Conservation (phyloP, 1,139 yeast genomes). For the Blastobotrys ciferrii region DNA sequence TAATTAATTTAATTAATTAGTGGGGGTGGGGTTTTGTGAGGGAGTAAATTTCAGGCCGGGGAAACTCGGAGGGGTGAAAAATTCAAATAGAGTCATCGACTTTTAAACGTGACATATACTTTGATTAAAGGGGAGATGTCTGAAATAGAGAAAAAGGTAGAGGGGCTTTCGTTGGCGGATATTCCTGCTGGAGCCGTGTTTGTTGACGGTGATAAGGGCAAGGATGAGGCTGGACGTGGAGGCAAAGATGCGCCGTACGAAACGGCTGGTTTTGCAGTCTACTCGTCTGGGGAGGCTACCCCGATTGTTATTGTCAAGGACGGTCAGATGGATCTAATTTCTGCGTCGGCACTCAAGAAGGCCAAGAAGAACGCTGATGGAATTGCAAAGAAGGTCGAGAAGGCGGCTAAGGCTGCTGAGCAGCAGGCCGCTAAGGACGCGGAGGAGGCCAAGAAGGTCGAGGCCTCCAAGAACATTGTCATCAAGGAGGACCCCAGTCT, state of each 20-base stretch:
- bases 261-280: constrained; percentile 82
- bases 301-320: constrained; percentile 62
- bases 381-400: constrained; percentile 82
- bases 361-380: constrained; percentile 97
- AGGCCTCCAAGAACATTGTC: constrained; percentile 67
- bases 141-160: constrained; percentile 12
- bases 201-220: constrained; percentile 72
- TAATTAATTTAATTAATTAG: no score
- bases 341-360: constrained; percentile 92
- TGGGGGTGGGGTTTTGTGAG: no score
- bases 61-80: neutral
- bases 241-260: constrained; percentile 67
- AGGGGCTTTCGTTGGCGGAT: constrained; percentile 8
- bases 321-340: constrained; percentile 67
- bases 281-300: constrained; percentile 48
- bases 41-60: neutral
- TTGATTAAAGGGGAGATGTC: constrained; percentile 1
- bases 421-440: constrained; percentile 59
- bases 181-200: constrained; percentile 40
- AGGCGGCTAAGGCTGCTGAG: constrained; percentile 65
- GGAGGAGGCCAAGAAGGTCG: constrained; percentile 68
- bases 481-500: constrained; percentile 70
- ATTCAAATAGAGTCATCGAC: neutral
- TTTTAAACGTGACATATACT: neutral
- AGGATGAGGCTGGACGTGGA: constrained; percentile 58